Percentiles rank a stretch among this genome's conserved stretches.
Evolutionary conservation across 352 stramenopile genomes (phyloP).

Genomic region (Phytophthora colocasiae): DNA sequence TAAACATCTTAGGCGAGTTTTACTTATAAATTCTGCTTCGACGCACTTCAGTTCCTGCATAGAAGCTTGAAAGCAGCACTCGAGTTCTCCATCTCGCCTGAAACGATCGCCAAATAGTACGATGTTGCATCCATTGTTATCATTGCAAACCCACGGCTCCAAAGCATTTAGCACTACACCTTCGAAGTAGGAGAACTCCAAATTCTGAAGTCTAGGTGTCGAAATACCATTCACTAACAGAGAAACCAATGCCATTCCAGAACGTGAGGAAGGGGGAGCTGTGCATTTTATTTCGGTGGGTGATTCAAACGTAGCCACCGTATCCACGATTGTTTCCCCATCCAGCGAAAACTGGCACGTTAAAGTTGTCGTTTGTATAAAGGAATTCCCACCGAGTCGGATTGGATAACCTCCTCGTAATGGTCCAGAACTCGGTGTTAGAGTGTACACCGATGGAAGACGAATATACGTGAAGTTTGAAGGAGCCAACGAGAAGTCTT

Average conservation of each 20-base stretch:
- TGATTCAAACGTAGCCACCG: slow-evolving; percentile 30
- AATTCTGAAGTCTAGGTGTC: slow-evolving; percentile 16
- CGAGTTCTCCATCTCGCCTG: slow-evolving; percentile 33
- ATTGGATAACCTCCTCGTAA: slow-evolving; percentile 43
- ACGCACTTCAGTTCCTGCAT: slow-evolving; percentile 19
- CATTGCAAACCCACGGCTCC: slow-evolving; percentile 56
- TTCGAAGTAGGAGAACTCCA: slow-evolving; percentile 47
- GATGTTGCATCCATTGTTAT: slow-evolving; percentile 38
- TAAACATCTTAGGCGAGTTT: slow-evolving; percentile 39
- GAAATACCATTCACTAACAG: slow-evolving; percentile 42
- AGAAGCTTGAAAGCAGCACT: slow-evolving; percentile 61
- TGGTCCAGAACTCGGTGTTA: slow-evolving; percentile 47
- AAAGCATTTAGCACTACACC: slow-evolving; percentile 45
- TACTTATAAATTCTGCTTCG: slow-evolving; percentile 40
- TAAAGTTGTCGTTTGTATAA: slow-evolving; percentile 30
- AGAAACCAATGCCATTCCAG: slow-evolving; percentile 27
- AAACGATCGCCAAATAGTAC: slow-evolving; percentile 44
- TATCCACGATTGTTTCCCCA: background rate
- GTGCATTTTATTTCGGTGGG: slow-evolving; percentile 28
- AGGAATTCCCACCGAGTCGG: slow-evolving; percentile 39
- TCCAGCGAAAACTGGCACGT: slow-evolving; percentile 41
- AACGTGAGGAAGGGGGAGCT: slow-evolving; percentile 15
- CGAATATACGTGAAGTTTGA: slow-evolving; percentile 57
- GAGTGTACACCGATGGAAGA: slow-evolving; percentile 53
- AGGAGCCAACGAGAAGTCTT: slow-evolving; percentile 50